Evolutionary conservation across 805 yeast genomes (phyloP).

Genomic region (Ogataea ramenticola): DNA sequence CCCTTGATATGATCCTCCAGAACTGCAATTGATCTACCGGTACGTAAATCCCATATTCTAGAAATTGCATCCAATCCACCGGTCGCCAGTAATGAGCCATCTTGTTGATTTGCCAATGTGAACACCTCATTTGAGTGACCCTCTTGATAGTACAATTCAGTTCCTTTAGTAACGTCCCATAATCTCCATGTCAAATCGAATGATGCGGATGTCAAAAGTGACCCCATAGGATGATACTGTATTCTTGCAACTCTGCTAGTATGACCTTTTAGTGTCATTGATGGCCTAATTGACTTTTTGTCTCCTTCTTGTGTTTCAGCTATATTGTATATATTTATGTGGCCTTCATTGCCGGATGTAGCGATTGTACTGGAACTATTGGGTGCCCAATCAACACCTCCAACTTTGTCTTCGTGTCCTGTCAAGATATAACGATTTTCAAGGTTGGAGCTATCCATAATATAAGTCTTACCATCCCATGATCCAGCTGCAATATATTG

Average conservation of each 20-base stretch:
- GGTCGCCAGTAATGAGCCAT: constrained; percentile 69
- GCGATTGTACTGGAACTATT: constrained; percentile 26
- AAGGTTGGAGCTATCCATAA: constrained; percentile 37
- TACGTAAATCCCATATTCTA: constrained; percentile 79
- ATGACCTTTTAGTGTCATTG: constrained; percentile 31
- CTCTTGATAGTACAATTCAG: constrained; percentile 62
- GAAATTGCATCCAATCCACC: constrained; percentile 75
- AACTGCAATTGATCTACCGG: constrained; percentile 56
- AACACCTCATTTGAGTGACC: constrained; percentile 78
- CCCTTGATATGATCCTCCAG: constrained; percentile 67
- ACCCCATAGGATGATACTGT: constrained; percentile 58
- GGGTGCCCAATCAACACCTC: constrained; percentile 59
- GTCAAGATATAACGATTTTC: constrained; percentile 19
- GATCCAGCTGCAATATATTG: constrained; percentile 55
- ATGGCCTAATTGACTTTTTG: constrained; percentile 2
- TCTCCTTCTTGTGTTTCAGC: background rate
- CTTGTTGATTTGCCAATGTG: constrained; percentile 56
- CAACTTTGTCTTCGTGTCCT: constrained; percentile 61
- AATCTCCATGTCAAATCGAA: constrained; percentile 82
- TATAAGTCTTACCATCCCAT: constrained; percentile 71
- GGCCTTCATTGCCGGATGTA: constrained; percentile 41
- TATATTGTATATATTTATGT: constrained; percentile 17
- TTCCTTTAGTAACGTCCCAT: constrained; percentile 59
- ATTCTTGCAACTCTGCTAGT: constrained; percentile 51
- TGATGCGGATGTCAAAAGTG: constrained; percentile 60